Base-by-base conservation (phyloP, 192 early-diverging fungal species). In the Backusella parvicylindrica region DNA sequence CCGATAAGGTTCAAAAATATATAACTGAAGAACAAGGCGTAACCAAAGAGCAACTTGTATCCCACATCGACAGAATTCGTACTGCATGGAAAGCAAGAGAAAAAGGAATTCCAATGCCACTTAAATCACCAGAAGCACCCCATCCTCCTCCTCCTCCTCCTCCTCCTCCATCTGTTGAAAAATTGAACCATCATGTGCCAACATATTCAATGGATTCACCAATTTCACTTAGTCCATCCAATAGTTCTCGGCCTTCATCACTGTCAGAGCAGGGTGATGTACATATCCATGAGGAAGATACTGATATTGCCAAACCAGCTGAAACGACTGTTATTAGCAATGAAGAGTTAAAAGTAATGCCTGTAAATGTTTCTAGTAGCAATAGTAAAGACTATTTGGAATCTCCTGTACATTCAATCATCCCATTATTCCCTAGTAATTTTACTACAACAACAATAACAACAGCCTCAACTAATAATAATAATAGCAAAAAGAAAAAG, bases 11-110 rank as follows among this genome's bases (percentile, higher is more conserved):
- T 30, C 72, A 81, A 28, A 68, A 86, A 33, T 77, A 78, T 13
- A 87, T 91, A 2, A 82, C 84, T 1, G 84, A 81, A 49, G 84
- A 89, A 30, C 70, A 87, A 33, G 80, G 78, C 18, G 88, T 92
- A 3, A 82, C 85, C 1, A 84, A 80, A 49, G 84, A 87, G 16
- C 71, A 79, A 26, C 67, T 83, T 12, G 37, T 83, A n/a, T 47
- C 69, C 0, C 73, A 77, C 47, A 79, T 83, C 72, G 78, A 83
- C 1, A 50, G 36, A 1, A 43, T 83, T 2, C 74, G 81, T 13
- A 49, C 71, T 28, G 81, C 81, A 2, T 83, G 81, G 81, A 83
- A 83, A 49, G 81, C 77, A 4, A 75, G 81, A 16, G 78, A 79
- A 43, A 72, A 74, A 28, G 68, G 77, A 4, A 12, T 78, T 0